Evolutionary conservation across 164 flowering plant genomes (phyloP).

Genomic region (Chimonanthus praecox): DNA sequence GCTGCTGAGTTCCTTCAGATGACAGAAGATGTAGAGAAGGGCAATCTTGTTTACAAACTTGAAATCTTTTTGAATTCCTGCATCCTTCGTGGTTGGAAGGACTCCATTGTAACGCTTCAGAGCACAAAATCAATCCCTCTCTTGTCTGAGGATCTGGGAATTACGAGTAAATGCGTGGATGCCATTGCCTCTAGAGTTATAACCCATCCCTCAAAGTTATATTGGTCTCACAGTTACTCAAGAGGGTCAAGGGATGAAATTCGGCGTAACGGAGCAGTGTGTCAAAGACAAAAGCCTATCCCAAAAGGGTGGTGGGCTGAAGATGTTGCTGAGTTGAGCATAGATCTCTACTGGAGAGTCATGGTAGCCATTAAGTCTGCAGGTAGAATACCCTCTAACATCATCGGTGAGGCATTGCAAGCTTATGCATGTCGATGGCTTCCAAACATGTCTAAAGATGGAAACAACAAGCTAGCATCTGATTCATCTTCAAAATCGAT

Average conservation of each 20-base stretch:
- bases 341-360: conserved; percentile 85
- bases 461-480: conserved; percentile 22
- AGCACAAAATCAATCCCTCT: conserved; percentile 77
- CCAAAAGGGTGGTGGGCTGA: conserved; percentile 97
- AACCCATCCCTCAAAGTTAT: conserved; percentile 72
- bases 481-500: conserved; percentile 66
- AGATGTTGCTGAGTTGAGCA: conserved; percentile 70
- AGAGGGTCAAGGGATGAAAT: conserved; percentile 61
- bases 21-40: conserved; percentile 95
- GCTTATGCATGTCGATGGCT: conserved; percentile 82
- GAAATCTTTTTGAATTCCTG: conserved; percentile 88
- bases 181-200: conserved; percentile 94
- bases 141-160: conserved; percentile 81
- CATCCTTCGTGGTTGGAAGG: conserved; percentile 83
- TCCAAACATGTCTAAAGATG: conserved; percentile 42
- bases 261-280: conserved; percentile 57
- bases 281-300: conserved; percentile 47
- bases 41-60: conserved; percentile 84
- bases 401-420: conserved; percentile 77
- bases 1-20: conserved; percentile 89
- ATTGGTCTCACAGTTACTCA: conserved; percentile 68
- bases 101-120: conserved; percentile 69
- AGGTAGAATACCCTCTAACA: conserved; percentile 68
- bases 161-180: conserved; percentile 78
- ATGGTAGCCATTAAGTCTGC: conserved; percentile 82